These are phyloP conservation scores for Nakazawaea molendinolei DNA, from an alignment of 805 yeast species.

Conservation along the genomic window DNA sequence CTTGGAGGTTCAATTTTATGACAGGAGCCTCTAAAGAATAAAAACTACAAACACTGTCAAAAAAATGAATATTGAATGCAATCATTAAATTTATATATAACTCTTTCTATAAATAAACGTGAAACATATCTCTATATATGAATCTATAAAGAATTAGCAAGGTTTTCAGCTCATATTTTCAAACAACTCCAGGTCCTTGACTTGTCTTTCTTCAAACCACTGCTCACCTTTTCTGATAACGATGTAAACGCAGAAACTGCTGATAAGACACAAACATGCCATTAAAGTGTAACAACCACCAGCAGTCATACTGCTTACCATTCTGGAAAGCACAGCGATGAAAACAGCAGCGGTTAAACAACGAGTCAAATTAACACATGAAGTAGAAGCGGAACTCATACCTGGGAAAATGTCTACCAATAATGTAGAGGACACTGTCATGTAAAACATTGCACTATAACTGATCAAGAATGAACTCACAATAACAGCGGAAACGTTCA, in stretches of 20 bases:
- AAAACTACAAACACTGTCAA: neutral
- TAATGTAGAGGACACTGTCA: slow-evolving; percentile 56
- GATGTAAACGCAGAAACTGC: slow-evolving; percentile 6
- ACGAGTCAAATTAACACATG: slow-evolving; percentile 64
- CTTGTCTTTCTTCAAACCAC: slow-evolving; percentile 10
- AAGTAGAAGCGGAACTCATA: slow-evolving; percentile 66
- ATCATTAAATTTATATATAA: neutral
- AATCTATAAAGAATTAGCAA: neutral
- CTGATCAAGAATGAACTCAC: slow-evolving; percentile 54
- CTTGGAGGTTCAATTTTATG: slow-evolving; percentile 51
- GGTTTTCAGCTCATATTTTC: neutral
- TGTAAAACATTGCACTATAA: slow-evolving; percentile 47
- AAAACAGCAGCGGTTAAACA: slow-evolving; percentile 70
- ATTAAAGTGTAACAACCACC: slow-evolving; percentile 80
- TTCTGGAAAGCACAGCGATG: slow-evolving; percentile 56
- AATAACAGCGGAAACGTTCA: slow-evolving; percentile 47
- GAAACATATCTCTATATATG: neutral
- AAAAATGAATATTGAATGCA: neutral
- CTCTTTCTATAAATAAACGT: neutral
- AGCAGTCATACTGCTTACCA: slow-evolving; percentile 49
- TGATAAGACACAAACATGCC: slow-evolving; percentile 37
- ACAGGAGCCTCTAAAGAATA: slow-evolving; percentile 21
- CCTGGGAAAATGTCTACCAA: slow-evolving; percentile 73
- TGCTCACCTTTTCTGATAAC: slow-evolving; percentile 11
- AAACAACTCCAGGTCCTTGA: neutral